phyloP scores from a whole-genome alignment of 495 filamentous ascomycete species.

The Venustampulla echinocandica region DNA sequence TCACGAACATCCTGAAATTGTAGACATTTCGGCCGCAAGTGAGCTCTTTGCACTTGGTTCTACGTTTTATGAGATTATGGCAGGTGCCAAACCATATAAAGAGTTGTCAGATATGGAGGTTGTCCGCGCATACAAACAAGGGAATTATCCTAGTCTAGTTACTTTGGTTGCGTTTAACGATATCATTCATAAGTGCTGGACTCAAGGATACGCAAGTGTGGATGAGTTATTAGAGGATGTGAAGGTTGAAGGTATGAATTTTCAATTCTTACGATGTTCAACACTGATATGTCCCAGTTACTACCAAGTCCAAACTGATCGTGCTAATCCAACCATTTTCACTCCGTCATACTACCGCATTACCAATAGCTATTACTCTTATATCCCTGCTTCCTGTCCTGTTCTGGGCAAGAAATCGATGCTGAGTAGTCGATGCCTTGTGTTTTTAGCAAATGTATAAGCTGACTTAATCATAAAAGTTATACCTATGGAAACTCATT shows the following conservation, averaged over 20 bases:
- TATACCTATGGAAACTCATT: background rate
- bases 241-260: slow-evolving; percentile 5
- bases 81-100: slow-evolving; percentile 23
- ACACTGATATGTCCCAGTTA: background rate
- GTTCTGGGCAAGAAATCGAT: background rate
- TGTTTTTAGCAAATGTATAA: background rate
- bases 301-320: background rate
- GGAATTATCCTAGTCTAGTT: slow-evolving; percentile 16
- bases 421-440: background rate
- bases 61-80: slow-evolving; percentile 26
- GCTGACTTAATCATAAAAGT: background rate
- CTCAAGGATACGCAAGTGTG: slow-evolving; percentile 6
- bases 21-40: slow-evolving; percentile 9
- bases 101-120: slow-evolving; percentile 20
- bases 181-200: slow-evolving; percentile 14
- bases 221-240: slow-evolving; percentile 7
- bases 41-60: slow-evolving; percentile 26
- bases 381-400: background rate
- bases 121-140: slow-evolving; percentile 2
- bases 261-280: background rate
- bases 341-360: background rate
- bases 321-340: background rate
- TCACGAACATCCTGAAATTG: slow-evolving; percentile 12
- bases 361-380: background rate
- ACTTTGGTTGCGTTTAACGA: slow-evolving; percentile 6